Conservation (phyloP, 2,329 filamentous ascomycete species). For the Aschersonia sp. region DNA sequence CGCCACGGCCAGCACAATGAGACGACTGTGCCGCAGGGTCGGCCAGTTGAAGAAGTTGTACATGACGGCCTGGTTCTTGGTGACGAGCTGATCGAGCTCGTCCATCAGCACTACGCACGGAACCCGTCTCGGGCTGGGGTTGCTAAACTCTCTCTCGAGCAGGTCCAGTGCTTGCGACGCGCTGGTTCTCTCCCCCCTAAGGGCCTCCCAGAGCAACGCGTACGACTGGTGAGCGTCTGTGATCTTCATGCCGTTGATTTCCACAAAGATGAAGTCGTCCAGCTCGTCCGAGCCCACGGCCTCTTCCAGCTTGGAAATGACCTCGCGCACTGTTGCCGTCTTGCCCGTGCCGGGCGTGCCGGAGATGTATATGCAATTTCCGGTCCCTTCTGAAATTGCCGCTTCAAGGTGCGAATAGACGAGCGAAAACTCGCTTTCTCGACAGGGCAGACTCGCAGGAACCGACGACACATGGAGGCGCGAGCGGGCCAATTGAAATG, state of each 20-base stretch:
- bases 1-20: conserved; percentile 93
- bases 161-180: conserved; percentile 84
- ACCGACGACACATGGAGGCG: conserved; percentile 90
- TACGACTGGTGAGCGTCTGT: conserved; percentile 97
- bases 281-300: conserved; percentile 80
- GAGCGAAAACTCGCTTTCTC: conserved; percentile 78
- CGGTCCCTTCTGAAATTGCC: conserved; percentile 84
- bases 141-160: conserved; percentile 80
- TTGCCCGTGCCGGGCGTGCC: conserved; percentile 97
- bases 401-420: conserved; percentile 91
- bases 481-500: conserved; percentile 80
- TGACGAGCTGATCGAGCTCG: conserved; percentile 93
- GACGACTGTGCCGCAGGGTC: conserved; percentile 70
- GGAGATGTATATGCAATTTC: conserved; percentile 96
- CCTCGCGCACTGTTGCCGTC: conserved; percentile 91
- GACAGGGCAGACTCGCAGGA: conserved; percentile 74
- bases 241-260: conserved; percentile 99
- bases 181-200: conserved; percentile 85
- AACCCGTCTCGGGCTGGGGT: conserved; percentile 77
- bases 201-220: conserved; percentile 84
- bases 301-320: conserved; percentile 78
- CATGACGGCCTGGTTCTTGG: conserved; percentile 98
- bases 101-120: conserved; percentile 98
- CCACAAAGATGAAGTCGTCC: conserved; percentile 97
- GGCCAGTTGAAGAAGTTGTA: conserved; percentile 99